Percentiles rank a stretch among this genome's conserved stretches.
phyloP scores from a whole-genome alignment of 1,284 basidiomycete genomes.

The Coniophora puteana region DNA sequence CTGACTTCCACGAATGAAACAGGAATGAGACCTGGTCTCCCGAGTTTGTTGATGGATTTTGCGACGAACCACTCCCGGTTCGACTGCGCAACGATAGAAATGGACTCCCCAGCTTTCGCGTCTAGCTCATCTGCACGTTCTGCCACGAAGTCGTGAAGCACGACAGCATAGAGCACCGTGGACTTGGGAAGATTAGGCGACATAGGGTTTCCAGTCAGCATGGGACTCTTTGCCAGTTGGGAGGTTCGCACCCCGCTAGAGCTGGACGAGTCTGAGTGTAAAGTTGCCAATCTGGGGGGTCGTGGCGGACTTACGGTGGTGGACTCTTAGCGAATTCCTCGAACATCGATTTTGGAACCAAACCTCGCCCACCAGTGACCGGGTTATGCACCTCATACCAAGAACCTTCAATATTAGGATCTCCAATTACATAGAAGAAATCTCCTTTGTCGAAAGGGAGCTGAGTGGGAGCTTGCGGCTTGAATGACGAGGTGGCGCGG shows the following conservation, averaged over 20 bases:
- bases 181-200: slow-evolving; percentile 39
- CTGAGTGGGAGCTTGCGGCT: slow-evolving; percentile 78
- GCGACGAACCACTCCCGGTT: slow-evolving; percentile 90
- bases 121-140: slow-evolving; percentile 97
- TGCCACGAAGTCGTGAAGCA: slow-evolving; percentile 92
- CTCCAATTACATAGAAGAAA: slow-evolving; percentile 93
- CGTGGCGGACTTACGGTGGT: slow-evolving; percentile 44
- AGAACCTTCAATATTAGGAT: slow-evolving; percentile 50
- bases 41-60: slow-evolving; percentile 92
- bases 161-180: slow-evolving; percentile 85
- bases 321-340: slow-evolving; percentile 83
- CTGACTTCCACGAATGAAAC: slow-evolving; percentile 95
- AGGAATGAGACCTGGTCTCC: slow-evolving; percentile 95
- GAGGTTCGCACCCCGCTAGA: slow-evolving; percentile 37
- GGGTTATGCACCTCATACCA: slow-evolving; percentile 94
- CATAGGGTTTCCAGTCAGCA: slow-evolving; percentile 18
- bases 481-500: slow-evolving; percentile 73
- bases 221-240: slow-evolving; percentile 19
- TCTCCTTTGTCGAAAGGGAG: slow-evolving; percentile 93
- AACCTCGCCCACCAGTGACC: slow-evolving; percentile 84
- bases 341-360: slow-evolving; percentile 84
- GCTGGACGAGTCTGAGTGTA: slow-evolving; percentile 7
- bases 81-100: slow-evolving; percentile 89
- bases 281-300: not conserved
- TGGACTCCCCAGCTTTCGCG: slow-evolving; percentile 89